These are phyloP conservation scores for Penicillium herquei DNA, from an alignment of 495 filamentous ascomycete species.

Conservation along the genomic window DNA sequence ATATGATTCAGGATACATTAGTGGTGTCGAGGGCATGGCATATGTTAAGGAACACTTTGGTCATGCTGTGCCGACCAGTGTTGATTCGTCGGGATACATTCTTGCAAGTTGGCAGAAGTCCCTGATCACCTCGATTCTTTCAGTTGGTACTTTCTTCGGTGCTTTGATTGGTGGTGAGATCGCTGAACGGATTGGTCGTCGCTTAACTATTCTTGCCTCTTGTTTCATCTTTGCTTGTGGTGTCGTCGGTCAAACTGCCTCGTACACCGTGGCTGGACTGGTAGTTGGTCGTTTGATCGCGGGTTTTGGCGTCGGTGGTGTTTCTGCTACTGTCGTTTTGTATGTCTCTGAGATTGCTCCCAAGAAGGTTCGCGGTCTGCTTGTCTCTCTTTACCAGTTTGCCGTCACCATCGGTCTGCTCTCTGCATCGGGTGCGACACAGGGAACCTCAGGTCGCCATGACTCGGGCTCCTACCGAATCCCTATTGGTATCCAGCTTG, in stretches of 20 bases:
- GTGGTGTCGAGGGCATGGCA: slow-evolving; percentile 51
- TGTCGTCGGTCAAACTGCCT: slow-evolving; percentile 57
- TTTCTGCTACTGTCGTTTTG: slow-evolving; percentile 68
- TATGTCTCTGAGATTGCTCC: slow-evolving; percentile 65
- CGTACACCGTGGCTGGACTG: slow-evolving; percentile 46
- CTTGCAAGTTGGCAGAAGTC: slow-evolving; percentile 30
- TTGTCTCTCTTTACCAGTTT: slow-evolving; percentile 68
- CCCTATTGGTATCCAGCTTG: slow-evolving; percentile 63
- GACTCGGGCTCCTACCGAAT: slow-evolving; percentile 67
- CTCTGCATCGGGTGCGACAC: slow-evolving; percentile 66
- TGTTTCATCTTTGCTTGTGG: slow-evolving; percentile 57
- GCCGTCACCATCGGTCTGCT: slow-evolving; percentile 71
- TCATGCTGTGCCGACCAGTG: too few species aligned
- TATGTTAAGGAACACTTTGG: slow-evolving; percentile 32
- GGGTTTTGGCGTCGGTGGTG: slow-evolving; percentile 70
- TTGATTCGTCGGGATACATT: too few species aligned
- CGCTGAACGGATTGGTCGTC: slow-evolving; percentile 65
- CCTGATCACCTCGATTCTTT: slow-evolving; percentile 70
- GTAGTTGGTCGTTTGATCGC: slow-evolving; percentile 68
- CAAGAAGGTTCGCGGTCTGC: slow-evolving; percentile 60
- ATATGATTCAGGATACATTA: slow-evolving; percentile 54
- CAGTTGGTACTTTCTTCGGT: slow-evolving; percentile 72
- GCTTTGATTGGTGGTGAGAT: slow-evolving; percentile 64
- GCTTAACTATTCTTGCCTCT: slow-evolving; percentile 61
- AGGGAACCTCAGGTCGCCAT: slow-evolving; percentile 55